Conservation (phyloP, 2,329 filamentous ascomycete species). For the Hypoxylon sp. region DNA sequence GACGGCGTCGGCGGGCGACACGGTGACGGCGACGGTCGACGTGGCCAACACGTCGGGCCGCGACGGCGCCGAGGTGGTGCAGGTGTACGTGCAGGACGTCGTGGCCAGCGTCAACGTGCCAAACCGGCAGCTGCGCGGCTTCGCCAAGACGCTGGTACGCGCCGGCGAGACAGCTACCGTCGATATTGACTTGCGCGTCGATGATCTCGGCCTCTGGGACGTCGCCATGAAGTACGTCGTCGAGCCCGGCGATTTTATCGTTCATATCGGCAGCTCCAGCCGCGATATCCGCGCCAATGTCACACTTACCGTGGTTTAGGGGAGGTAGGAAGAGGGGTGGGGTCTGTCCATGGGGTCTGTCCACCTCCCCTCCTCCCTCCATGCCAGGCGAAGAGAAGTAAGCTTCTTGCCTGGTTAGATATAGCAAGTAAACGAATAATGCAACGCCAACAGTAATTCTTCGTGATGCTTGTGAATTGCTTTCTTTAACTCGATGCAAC, state of each 20-base stretch:
- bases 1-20: slow-evolving; percentile 57
- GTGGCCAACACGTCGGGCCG: slow-evolving; percentile 66
- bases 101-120: slow-evolving; percentile 69
- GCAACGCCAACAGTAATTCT: too few relatives aligned
- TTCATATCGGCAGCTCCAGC: slow-evolving; percentile 69
- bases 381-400: too few relatives aligned
- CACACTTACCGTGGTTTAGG: slow-evolving; percentile 61
- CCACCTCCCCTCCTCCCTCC: too few relatives aligned
- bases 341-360: too few relatives aligned
- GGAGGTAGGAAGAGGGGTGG: too few relatives aligned
- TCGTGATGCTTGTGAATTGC: too few relatives aligned
- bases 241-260: slow-evolving; percentile 72
- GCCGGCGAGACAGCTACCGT: slow-evolving; percentile 65
- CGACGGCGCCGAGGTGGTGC: slow-evolving; percentile 72
- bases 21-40: slow-evolving; percentile 65
- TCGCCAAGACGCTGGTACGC: slow-evolving; percentile 69
- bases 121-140: slow-evolving; percentile 70
- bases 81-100: slow-evolving; percentile 71
- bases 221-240: slow-evolving; percentile 74
- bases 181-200: slow-evolving; percentile 56
- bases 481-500: too few relatives aligned
- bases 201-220: slow-evolving; percentile 64
- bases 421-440: too few relatives aligned
- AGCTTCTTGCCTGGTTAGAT: too few relatives aligned
- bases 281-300: slow-evolving; percentile 62